phyloP scores from a whole-genome alignment of 2,329 filamentous ascomycete species.

The Alternaria sp. region DNA sequence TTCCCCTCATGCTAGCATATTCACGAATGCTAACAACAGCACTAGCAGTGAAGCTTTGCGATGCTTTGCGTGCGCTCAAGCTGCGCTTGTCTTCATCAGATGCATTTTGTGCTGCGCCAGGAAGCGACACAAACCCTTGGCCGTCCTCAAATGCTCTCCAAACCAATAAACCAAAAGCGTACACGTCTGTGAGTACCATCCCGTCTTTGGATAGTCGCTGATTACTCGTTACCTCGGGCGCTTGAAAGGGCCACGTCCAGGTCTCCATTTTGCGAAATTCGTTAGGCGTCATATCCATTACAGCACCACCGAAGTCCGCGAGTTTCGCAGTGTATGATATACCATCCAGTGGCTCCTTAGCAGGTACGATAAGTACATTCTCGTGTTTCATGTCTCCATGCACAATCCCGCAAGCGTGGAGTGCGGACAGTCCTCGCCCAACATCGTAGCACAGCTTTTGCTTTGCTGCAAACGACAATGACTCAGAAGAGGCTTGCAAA shows the following conservation, averaged over 20 bases:
- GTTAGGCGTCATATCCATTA: constrained; percentile 15
- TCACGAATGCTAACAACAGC: not conserved
- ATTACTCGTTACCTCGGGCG: constrained; percentile 12
- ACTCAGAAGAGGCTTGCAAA: constrained; percentile 8
- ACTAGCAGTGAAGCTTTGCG: not conserved
- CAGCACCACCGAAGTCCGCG: constrained; percentile 10
- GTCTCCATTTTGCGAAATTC: not conserved
- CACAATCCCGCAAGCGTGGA: constrained; percentile 18
- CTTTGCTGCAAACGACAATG: constrained; percentile 8
- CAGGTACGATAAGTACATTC: constrained; percentile 19
- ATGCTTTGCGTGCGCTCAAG: not conserved
- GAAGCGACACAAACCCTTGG: constrained; percentile 4
- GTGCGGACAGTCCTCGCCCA: constrained; percentile 8
- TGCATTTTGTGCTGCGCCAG: not conserved
- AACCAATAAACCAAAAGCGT: constrained; percentile 18
- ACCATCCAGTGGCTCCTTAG: not conserved
- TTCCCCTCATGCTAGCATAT: not conserved
- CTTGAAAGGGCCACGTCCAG: constrained; percentile 10
- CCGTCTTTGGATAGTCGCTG: not conserved
- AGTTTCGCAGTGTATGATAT: not conserved
- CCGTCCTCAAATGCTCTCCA: constrained; percentile 17
- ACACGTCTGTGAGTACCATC: constrained; percentile 19
- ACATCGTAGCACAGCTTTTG: constrained; percentile 24
- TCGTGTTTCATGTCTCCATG: constrained; percentile 24
- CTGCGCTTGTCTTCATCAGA: constrained; percentile 5